Percentiles rank a stretch among this genome's conserved stretches.
phyloP scores from a whole-genome alignment of 1,284 basidiomycete genomes.

The Irpex sp. region DNA sequence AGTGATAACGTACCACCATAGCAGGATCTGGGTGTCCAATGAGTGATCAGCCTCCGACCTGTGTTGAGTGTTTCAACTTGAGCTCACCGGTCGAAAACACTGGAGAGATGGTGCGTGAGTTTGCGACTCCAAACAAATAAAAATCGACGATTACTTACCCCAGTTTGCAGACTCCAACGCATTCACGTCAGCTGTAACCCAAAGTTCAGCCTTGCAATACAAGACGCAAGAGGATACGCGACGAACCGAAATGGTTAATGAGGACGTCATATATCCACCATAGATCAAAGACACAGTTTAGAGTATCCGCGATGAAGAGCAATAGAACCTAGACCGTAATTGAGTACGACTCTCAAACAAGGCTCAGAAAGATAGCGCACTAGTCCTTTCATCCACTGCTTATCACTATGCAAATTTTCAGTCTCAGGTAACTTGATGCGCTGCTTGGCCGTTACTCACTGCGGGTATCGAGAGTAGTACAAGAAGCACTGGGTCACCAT shows the following conservation, averaged over 20 bases:
- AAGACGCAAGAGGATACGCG: neutral
- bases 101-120: neutral
- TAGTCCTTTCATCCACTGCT: constrained; percentile 30
- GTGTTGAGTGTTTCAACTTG: neutral
- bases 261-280: constrained; percentile 34
- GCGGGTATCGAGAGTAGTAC: constrained; percentile 37
- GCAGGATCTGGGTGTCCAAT: neutral
- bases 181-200: constrained; percentile 18
- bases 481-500: constrained; percentile 38
- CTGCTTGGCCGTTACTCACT: constrained; percentile 20
- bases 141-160: constrained; percentile 20
- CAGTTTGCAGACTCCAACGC: constrained; percentile 26
- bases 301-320: constrained; percentile 34
- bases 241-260: constrained; percentile 34
- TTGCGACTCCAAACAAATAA: neutral
- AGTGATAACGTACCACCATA: neutral
- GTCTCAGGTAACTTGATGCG: neutral
- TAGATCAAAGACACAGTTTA: constrained; percentile 37
- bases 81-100: constrained; percentile 11
- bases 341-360: too few relatives aligned
- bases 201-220: neutral
- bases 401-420: constrained; percentile 20
- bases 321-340: constrained; percentile 25
- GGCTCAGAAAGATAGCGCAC: constrained; percentile 15
- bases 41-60: neutral